Percentiles rank a stretch among this genome's conserved stretches.
Evolutionary conservation across 345 rosid genomes (phyloP).

Genomic region (Linum lewisii): DNA sequence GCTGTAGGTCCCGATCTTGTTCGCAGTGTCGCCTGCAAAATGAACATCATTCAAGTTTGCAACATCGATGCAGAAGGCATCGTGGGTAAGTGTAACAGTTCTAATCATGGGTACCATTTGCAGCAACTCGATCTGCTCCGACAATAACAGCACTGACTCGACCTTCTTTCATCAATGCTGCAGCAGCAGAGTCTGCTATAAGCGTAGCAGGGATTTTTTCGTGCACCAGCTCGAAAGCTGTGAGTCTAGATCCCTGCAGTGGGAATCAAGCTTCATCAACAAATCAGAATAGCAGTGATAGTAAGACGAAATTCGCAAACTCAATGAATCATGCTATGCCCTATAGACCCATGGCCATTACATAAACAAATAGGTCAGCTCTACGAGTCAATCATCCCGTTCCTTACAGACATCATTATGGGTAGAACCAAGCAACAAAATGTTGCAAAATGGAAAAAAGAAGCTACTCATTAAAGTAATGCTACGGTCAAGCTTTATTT

Average conservation of each 20-base stretch:
- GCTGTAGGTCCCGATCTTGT: conserved; percentile 96
- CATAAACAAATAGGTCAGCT: not conserved
- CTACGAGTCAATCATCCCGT: too few relatives aligned
- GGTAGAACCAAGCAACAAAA: too few relatives aligned
- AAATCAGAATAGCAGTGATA: not conserved
- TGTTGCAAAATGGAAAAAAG: too few relatives aligned
- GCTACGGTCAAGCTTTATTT: too few relatives aligned
- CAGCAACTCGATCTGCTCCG: conserved; percentile 93
- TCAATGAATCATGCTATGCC: not conserved
- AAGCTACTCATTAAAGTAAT: too few relatives aligned
- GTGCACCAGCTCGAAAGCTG: conserved; percentile 90
- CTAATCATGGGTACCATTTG: conserved; percentile 49
- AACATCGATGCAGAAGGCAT: too few relatives aligned
- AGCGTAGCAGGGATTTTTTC: conserved; percentile 86
- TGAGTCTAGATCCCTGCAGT: conserved; percentile 85
- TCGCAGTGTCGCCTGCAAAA: conserved; percentile 80
- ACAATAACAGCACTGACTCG: conserved; percentile 71
- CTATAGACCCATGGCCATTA: too few relatives aligned
- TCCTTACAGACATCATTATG: too few relatives aligned
- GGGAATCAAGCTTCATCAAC: not conserved
- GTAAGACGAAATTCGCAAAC: too few relatives aligned
- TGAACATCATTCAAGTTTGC: too few relatives aligned
- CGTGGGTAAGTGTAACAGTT: conserved; percentile 9
- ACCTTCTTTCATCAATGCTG: conserved; percentile 75
- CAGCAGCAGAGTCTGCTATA: conserved; percentile 89